Conservation (phyloP, 768 basidiomycete genomes). For the Lyophyllum shimeji region DNA sequence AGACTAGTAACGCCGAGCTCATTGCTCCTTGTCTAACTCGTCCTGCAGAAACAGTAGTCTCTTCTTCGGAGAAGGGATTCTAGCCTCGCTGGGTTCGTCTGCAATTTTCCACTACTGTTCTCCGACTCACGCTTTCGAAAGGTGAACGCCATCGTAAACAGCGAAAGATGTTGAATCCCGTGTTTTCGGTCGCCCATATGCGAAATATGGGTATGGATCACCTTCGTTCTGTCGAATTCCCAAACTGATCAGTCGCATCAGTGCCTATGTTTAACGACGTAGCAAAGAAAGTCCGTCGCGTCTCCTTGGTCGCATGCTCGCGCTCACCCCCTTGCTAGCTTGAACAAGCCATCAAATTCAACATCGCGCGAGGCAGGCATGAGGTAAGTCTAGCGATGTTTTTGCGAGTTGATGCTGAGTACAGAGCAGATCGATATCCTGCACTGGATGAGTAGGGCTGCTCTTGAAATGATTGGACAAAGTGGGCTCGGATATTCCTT, state of each 20-base stretch:
- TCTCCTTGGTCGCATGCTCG: background rate
- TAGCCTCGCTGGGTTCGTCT: constrained; percentile 17
- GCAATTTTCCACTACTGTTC: background rate
- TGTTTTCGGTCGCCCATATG: constrained; percentile 26
- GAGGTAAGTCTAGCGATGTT: constrained; percentile 5
- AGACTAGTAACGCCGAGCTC: background rate
- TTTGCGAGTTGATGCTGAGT: background rate
- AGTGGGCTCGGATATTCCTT: constrained; percentile 31
- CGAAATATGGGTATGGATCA: constrained; percentile 15
- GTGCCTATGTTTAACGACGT: constrained; percentile 20
- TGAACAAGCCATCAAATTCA: constrained; percentile 1
- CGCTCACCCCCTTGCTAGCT: constrained; percentile 1
- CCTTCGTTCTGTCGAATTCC: background rate
- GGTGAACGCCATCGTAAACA: constrained; percentile 29
- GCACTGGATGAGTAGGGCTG: constrained; percentile 26
- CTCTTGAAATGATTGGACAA: constrained; percentile 30
- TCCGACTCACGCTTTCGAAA: background rate
- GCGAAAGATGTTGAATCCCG: constrained; percentile 29
- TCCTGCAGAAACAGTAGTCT: constrained; percentile 10
- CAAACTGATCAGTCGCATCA: constrained; percentile 20
- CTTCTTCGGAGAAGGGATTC: constrained; percentile 17
- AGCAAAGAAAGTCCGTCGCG: constrained; percentile 8
- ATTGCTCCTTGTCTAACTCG: background rate
- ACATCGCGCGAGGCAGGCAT: constrained; percentile 8
- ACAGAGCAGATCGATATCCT: constrained; percentile 20